Percentiles rank a stretch among this genome's conserved stretches.
phyloP scores from a whole-genome alignment of 768 basidiomycete species.

The Amanita pallidorosea region DNA sequence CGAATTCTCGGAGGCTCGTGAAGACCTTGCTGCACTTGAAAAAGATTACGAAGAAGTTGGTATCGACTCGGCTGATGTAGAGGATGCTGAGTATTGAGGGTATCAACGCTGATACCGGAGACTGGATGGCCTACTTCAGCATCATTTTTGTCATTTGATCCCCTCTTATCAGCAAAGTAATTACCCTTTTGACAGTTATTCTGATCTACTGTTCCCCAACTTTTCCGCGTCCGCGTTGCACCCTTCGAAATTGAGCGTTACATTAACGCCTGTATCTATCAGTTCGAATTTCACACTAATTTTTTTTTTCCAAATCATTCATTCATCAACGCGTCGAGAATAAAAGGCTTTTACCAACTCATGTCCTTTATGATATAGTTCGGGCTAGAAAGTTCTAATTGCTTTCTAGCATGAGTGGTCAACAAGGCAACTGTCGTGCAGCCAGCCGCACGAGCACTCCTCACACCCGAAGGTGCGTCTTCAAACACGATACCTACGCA shows the following conservation, averaged over 20 bases:
- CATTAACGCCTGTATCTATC: neutral
- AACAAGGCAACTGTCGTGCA: conserved; percentile 76
- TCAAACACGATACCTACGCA: conserved; percentile 72
- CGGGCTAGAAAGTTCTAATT: conserved; percentile 52
- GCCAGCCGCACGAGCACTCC: conserved; percentile 72
- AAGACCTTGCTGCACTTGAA: conserved; percentile 99
- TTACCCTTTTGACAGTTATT: neutral
- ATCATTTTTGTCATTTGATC: conserved; percentile 1
- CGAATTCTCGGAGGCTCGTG: conserved; percentile 97
- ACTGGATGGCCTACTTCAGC: neutral
- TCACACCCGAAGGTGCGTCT: conserved; percentile 82
- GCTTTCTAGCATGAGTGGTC: conserved; percentile 66
- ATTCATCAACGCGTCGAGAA: neutral
- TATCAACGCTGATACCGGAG: neutral
- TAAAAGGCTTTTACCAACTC: conserved; percentile 35
- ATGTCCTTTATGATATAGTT: conserved; percentile 68
- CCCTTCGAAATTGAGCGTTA: neutral
- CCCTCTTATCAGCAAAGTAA: neutral
- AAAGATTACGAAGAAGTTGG: conserved; percentile 89
- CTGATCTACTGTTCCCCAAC: neutral
- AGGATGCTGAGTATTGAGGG: conserved; percentile 42
- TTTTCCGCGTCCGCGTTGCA: neutral
- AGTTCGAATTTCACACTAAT: neutral
- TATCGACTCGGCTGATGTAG: conserved; percentile 38
- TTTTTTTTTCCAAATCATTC: neutral